Conservation (phyloP, 495 filamentous ascomycete species). For the Penicillium cataractarum region DNA sequence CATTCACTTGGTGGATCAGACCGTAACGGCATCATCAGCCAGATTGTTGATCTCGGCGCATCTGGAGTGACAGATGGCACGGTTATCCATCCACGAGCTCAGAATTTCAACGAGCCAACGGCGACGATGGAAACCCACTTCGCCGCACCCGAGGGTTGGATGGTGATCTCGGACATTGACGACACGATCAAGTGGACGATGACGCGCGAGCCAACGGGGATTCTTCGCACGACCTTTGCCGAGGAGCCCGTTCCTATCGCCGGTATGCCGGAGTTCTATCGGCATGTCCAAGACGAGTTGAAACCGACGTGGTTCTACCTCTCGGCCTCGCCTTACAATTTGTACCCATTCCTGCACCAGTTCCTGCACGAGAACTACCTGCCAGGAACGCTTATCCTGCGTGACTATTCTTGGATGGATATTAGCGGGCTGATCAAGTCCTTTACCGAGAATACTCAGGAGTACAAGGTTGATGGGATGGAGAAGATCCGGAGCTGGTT, state of each 20-base stretch:
- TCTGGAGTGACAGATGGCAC: conserved; percentile 35
- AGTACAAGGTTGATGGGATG: conserved; percentile 85
- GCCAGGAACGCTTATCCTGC: conserved; percentile 78
- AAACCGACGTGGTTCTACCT: conserved; percentile 87
- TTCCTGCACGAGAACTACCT: conserved; percentile 72
- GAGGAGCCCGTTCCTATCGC: conserved; percentile 68
- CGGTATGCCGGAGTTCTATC: conserved; percentile 87
- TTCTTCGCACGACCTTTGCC: conserved; percentile 81
- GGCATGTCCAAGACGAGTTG: conserved; percentile 58
- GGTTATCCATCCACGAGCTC: conserved; percentile 39
- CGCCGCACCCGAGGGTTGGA: conserved; percentile 81
- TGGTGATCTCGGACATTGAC: conserved; percentile 89
- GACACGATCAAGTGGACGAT: conserved; percentile 94
- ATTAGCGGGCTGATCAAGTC: conserved; percentile 75
- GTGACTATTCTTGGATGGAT: conserved; percentile 88
- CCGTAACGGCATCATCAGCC: conserved; percentile 68
- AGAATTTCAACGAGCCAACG: conserved; percentile 43
- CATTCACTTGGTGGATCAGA: conserved; percentile 70
- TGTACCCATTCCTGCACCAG: conserved; percentile 81
- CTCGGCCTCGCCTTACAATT: conserved; percentile 91
- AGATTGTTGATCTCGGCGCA: conserved; percentile 49
- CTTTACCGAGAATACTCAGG: conserved; percentile 78
- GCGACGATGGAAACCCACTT: conserved; percentile 67
- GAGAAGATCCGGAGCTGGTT: conserved; percentile 75
- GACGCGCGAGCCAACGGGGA: conserved; percentile 76